Conservation (phyloP, 257 asterid genomes). For the Gentiana straminea region DNA sequence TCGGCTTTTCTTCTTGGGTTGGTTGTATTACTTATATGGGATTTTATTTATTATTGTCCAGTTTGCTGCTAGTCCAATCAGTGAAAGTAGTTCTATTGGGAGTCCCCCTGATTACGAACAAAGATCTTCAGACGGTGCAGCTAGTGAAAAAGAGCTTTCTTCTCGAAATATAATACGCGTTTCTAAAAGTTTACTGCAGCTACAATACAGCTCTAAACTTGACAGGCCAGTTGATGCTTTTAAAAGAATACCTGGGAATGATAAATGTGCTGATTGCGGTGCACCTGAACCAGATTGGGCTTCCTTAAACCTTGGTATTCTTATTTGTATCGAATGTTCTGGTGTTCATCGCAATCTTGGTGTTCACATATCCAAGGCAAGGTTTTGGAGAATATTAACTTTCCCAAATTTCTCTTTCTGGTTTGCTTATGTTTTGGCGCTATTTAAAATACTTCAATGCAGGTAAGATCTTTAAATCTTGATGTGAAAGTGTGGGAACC, state of each 20-base stretch:
- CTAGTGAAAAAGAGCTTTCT: conserved; percentile 49
- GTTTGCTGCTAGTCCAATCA: conserved; percentile 72
- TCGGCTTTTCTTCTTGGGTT: neutral
- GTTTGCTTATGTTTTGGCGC: conserved; percentile 10
- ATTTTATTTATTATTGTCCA: conserved; percentile 23
- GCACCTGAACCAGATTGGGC: conserved; percentile 97
- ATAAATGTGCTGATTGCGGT: conserved; percentile 94
- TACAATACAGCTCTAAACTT: conserved; percentile 27
- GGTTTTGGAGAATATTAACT: conserved; percentile 10
- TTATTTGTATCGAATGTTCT: conserved; percentile 85
- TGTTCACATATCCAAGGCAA: conserved; percentile 87
- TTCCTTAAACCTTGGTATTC: conserved; percentile 82
- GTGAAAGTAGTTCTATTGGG: conserved; percentile 94
- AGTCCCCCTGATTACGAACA: conserved; percentile 78
- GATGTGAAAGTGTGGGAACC: conserved; percentile 95
- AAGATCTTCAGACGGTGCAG: conserved; percentile 63
- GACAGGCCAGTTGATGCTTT: conserved; percentile 61
- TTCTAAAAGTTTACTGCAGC: conserved; percentile 49
- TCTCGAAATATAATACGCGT: conserved; percentile 43
- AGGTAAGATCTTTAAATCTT: conserved; percentile 82
- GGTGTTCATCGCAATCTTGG: conserved; percentile 94
- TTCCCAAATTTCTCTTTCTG: conserved; percentile 1
- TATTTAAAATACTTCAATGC: conserved; percentile 14
- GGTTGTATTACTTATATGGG: conserved; percentile 2
- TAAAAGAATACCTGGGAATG: conserved; percentile 69